Base-by-base conservation (phyloP, 495 filamentous ascomycete species). In the Penicillium coffeae region DNA sequence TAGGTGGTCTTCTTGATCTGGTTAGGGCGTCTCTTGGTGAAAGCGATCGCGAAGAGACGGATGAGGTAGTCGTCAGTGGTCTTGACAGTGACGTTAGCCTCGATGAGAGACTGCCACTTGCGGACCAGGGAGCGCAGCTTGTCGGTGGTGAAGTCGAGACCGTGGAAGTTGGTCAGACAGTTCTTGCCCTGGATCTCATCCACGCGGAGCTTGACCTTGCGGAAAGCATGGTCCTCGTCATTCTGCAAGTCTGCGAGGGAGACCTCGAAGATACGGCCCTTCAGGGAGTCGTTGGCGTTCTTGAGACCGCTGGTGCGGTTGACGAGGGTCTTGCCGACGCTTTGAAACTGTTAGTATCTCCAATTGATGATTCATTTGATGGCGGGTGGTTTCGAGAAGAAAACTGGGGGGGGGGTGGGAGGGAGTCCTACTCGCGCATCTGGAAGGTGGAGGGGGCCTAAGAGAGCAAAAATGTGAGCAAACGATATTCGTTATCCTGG, bases 1-100 rank as follows among this genome's bases (percentile, higher is more conserved):
- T 98, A 98, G 62, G 94, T 97, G 59, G 93, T 98, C 85, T 96
- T 97, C 87, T 96, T 96, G 79, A 98, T 90, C 79, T 98, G 93
- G 79, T 98, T 98, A 54, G 90, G 90, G 62, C 93, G 82, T 69
- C 88, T 80, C 87, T 96, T 97, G 70, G 93, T 98, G 82, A 98
- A 98, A 55, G 93, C 93, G 62, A 98, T 97, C 69, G 87, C 88
- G 76, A 98, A 98, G 56, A 98, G 85, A 54, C 93, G 89, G 71
- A 98, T 80, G 61, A 97, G 90, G 79, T 98, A 97, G 70, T 98
- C 92, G 67, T 98, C 93, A 68, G 93, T 97, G 56, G 93, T 96
- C 87, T 96, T 96, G 79, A 97, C 89, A 55, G 94, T 95, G 65
- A 96, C 83, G 69, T 98, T 98, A 79, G 93, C 93, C 83, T 98